phyloP scores from a whole-genome alignment of 148 eudicot genomes.

The Simmondsia chinensis region DNA sequence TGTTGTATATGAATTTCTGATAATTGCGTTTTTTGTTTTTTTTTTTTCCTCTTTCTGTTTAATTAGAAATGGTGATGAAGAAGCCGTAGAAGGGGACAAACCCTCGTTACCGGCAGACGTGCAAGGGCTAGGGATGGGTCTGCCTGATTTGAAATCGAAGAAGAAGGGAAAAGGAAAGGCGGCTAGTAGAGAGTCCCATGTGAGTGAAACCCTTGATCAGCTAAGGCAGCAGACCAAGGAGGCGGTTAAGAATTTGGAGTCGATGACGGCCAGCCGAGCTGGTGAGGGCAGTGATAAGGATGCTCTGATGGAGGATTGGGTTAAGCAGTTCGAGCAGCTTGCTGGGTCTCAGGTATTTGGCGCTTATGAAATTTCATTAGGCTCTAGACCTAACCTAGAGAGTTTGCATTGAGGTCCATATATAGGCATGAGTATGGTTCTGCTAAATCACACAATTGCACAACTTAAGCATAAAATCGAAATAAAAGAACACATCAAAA shows the following conservation, averaged over 20 bases:
- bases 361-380: no score
- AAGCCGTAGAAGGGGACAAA: constrained; percentile 24
- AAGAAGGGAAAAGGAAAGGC: constrained; percentile 82
- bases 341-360: constrained; percentile 66
- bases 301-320: constrained; percentile 85
- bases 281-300: constrained; percentile 36
- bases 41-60: constrained; percentile 4
- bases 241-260: constrained; percentile 80
- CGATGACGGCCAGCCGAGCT: constrained; percentile 31
- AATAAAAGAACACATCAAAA: no score
- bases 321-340: constrained; percentile 89
- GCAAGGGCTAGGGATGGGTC: constrained; percentile 87
- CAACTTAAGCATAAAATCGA: no score
- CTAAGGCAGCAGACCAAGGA: constrained; percentile 88
- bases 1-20: not conserved
- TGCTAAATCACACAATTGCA: no score
- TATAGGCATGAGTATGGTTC: no score
- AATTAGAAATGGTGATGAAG: constrained; percentile 41
- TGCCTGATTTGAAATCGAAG: constrained; percentile 79
- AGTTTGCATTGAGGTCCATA: no score
- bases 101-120: constrained; percentile 36
- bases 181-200: constrained; percentile 49
- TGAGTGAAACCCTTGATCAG: constrained; percentile 82
- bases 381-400: no score
- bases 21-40: not conserved